phyloP scores from a whole-genome alignment of 768 basidiomycete genomes.

The Naganishia vishniacii region DNA sequence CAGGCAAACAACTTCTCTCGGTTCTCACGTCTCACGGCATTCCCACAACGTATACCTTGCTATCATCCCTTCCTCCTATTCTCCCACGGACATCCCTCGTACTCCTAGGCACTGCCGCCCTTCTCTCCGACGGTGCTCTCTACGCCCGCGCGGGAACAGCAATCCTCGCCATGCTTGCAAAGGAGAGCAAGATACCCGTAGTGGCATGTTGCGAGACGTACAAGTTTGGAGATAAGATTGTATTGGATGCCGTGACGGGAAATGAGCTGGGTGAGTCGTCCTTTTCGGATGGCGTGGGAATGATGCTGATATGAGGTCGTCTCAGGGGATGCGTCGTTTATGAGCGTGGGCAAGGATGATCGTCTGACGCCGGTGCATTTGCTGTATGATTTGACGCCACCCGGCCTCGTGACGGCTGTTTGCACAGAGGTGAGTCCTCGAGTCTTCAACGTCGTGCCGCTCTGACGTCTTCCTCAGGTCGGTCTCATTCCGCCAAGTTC shows the following conservation, averaged over 20 bases:
- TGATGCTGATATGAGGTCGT: not conserved
- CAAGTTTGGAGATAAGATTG: constrained; percentile 89
- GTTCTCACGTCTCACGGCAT: constrained; percentile 65
- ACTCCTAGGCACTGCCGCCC: constrained; percentile 85
- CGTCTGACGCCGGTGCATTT: constrained; percentile 72
- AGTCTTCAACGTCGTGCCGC: not conserved
- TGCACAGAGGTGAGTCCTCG: constrained; percentile 67
- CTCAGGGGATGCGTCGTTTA: constrained; percentile 16
- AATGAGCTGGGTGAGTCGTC: constrained; percentile 77
- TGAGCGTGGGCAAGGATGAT: constrained; percentile 1
- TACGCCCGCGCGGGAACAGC: constrained; percentile 93
- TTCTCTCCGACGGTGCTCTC: constrained; percentile 90
- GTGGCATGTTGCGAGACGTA: constrained; percentile 98
- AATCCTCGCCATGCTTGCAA: constrained; percentile 92
- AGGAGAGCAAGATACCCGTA: constrained; percentile 79
- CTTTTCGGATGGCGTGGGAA: not conserved
- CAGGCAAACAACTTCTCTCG: constrained; percentile 73
- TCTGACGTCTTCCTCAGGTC: constrained; percentile 10
- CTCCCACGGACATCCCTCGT: constrained; percentile 77
- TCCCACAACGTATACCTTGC: constrained; percentile 83
- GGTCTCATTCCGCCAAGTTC: constrained; percentile 90
- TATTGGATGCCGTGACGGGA: constrained; percentile 88
- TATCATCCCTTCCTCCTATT: constrained; percentile 59
- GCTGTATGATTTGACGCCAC: constrained; percentile 89
- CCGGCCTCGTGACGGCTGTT: constrained; percentile 85